Evolutionary conservation across 2,329 filamentous ascomycete genomes (phyloP), one percentile per base, ranked within the genome.

Genomic region (Dichotomopilus funicola): DNA sequence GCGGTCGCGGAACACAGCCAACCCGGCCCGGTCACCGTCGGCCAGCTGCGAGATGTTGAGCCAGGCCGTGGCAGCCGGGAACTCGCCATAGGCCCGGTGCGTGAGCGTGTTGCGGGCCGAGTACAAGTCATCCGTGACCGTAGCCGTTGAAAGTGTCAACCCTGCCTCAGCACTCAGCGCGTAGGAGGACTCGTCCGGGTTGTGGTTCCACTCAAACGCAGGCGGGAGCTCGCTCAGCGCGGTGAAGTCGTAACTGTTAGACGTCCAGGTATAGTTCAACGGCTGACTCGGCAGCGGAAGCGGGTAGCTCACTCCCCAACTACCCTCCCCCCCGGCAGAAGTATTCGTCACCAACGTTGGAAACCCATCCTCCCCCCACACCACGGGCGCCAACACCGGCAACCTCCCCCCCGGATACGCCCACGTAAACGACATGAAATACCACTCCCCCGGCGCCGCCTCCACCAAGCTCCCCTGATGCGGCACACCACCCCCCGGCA

Each of bases 351-450:
- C 40, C 33, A 54, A 46, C 6, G 19, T 33, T 0, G 52, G 52
- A 45, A 49, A 54, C 42, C 45, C 51, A 38, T 49, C 44, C 7
- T 33, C 12, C 13, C 49, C 45, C 31, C 34, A 54, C 5, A n/a
- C 2, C 37, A 54, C 49, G 6, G 51, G 51, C 3, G 51, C 51
- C 2, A 53, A 45, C 8, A 53, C 51, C 1, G 51, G 51, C 13
- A 54, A 33, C 3, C 51, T 44, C 38, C 51, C 51, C 6, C 45
- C 35, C 3, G 51, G 45, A 37, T 43, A 54, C n/a, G 51, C 51
- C 51, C 45, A 54, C 11, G 51, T 49, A 46, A 54, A 49, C 38
- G 51, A 54, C 45, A 54, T 54, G 37, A 54, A 54, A 19, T 54
- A 53, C 51, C 51, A 53, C n/a, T 48, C 44, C 31, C 51, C 51